These are phyloP conservation scores for Colletotrichum sidae DNA, from an alignment of 2,329 filamentous ascomycete genomes.

Conservation along the genomic window DNA sequence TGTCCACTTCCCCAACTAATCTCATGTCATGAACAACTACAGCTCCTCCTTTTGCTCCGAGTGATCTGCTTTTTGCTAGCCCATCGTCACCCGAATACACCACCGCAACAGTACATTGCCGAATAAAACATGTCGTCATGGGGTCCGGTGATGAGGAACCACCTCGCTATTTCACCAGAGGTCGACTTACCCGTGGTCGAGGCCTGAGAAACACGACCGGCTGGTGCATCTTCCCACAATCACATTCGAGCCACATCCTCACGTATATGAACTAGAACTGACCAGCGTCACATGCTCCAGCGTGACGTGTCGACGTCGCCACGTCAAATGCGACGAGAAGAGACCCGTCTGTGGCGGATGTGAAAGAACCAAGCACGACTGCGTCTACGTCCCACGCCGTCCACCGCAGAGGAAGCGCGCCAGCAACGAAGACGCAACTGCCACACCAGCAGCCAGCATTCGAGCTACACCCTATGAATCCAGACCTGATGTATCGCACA, in stretches of 20 bases:
- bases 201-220: constrained; percentile 35
- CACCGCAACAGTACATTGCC: too few species aligned
- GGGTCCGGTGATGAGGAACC: background rate
- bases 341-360: constrained; percentile 40
- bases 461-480: too few species aligned
- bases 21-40: too few species aligned
- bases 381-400: constrained; percentile 10
- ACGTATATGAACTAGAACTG: background rate
- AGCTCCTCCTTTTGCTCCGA: too few species aligned
- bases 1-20: too few species aligned
- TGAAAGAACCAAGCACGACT: constrained; percentile 18
- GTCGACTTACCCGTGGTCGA: constrained; percentile 26
- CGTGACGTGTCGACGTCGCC: constrained; percentile 35
- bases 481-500: too few species aligned
- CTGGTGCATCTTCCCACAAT: constrained; percentile 10
- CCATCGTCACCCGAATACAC: background rate
- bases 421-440: background rate
- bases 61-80: background rate
- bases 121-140: background rate
- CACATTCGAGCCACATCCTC: background rate
- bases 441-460: background rate
- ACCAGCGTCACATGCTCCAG: constrained; percentile 2
- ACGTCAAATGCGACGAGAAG: constrained; percentile 42
- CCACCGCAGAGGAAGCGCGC: constrained; percentile 15
- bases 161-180: constrained; percentile 22